These are phyloP conservation scores for Drechslerella coelobrocha DNA, from an alignment of 2,329 filamentous ascomycete genomes.

Conservation along the genomic window DNA sequence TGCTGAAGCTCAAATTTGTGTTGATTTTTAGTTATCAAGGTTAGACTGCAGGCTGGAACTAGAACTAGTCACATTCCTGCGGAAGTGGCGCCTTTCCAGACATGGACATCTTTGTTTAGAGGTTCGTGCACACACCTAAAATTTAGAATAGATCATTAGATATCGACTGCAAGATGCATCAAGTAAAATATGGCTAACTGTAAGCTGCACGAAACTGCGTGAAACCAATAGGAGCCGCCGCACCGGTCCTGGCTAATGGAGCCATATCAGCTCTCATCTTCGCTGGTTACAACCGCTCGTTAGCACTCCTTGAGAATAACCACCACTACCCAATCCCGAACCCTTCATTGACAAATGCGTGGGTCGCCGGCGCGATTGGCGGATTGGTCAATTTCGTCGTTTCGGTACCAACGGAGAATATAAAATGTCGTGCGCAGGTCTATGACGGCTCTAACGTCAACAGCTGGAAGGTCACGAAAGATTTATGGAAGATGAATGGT, in stretches of 20 bases:
- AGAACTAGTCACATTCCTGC: slow-evolving; percentile 53
- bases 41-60: slow-evolving; percentile 74
- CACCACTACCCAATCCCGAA: slow-evolving; percentile 58
- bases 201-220: slow-evolving; percentile 13
- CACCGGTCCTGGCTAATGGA: slow-evolving; percentile 87
- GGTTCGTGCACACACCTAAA: slow-evolving; percentile 48
- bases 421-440: slow-evolving; percentile 85
- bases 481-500: slow-evolving; percentile 67
- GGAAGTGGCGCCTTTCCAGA: slow-evolving; percentile 38
- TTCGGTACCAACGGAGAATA: slow-evolving; percentile 87
- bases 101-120: slow-evolving; percentile 43
- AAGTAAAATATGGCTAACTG: slow-evolving; percentile 18
- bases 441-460: slow-evolving; percentile 59
- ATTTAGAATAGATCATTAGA: slow-evolving; percentile 56
- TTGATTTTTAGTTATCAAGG: slow-evolving; percentile 68
- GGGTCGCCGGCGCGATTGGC: slow-evolving; percentile 78
- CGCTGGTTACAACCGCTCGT: slow-evolving; percentile 85
- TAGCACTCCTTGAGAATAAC: slow-evolving; percentile 64
- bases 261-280: slow-evolving; percentile 90
- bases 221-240: slow-evolving; percentile 70
- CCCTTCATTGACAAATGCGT: slow-evolving; percentile 70
- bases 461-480: slow-evolving; percentile 69
- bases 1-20: neutral
- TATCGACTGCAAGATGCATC: slow-evolving; percentile 30
- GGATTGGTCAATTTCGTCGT: slow-evolving; percentile 86